Base-by-base conservation (phyloP, 1,284 basidiomycete species). In the Farysia itapuensis region DNA sequence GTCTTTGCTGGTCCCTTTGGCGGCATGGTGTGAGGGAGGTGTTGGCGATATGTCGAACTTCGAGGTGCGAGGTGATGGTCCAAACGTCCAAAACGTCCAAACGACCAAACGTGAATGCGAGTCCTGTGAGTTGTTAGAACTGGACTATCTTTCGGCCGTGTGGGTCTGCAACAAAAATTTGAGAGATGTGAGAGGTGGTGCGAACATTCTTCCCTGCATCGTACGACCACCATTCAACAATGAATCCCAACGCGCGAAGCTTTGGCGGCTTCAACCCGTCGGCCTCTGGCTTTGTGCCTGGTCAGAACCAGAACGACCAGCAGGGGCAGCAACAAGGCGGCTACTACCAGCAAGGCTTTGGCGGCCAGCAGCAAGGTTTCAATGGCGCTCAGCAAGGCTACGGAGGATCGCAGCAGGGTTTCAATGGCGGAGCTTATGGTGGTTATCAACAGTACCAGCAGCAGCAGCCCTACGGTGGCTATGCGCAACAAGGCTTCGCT, bases 201-300 rank as follows among this genome's bases (percentile, higher is more conserved):
- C n/a, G n/a, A n/a, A n/a, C n/a, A n/a, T n/a, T n/a, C n/a, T n/a
- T n/a, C n/a, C n/a, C n/a, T n/a, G n/a, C n/a, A n/a, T n/a, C n/a
- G n/a, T n/a, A n/a, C n/a, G n/a, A 28, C n/a, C 26, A 11, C 26
- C 26, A 28, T 28, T n/a, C 9, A 9, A 28, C 9, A 9, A 76
- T 76, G 74, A 76, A 76, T 52, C 74, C 74, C 19, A 76, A 76
- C 70, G 74, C 74, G 43, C 61, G 60, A 26, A 63, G 58, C 44
- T 75, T 75, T 56, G 60, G 50, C 39, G 60, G 50, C 41, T 75
- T 75, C 60, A 75, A 74, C 57, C 74, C 74, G 32, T 47, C 64
- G 37, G 72, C 72, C 23, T 48, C 47, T 25, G 72, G 72, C 51
- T 76, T 76, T 38, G 61, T 67, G 29, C 74, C 74, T 26, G 65